Evolutionary conservation across 2,329 filamentous ascomycete genomes (phyloP).

Genomic region (Apiospora pterosperma): DNA sequence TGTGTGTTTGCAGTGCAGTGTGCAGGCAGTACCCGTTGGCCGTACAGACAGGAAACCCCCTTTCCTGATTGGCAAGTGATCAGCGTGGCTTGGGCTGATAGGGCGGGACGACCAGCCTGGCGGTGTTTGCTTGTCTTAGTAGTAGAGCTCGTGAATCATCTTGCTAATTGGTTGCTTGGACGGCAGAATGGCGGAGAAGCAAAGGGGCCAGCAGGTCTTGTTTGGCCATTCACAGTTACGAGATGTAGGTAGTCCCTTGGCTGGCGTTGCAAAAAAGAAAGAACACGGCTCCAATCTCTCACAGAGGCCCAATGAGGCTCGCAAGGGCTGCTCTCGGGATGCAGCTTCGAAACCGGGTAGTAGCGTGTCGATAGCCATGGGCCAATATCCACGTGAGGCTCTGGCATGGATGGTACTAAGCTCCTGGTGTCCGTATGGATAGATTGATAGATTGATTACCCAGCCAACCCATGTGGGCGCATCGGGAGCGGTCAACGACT

Average conservation of each 20-base stretch:
- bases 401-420: not conserved
- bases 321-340: not conserved
- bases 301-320: not conserved
- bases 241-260: not conserved
- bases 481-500: not conserved
- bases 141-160: not conserved
- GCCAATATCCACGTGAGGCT: not conserved
- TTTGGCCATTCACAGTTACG: not conserved
- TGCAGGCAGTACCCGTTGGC: too few relatives aligned
- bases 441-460: not conserved
- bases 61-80: not conserved
- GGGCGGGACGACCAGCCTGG: not conserved
- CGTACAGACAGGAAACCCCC: not conserved
- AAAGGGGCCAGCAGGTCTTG: not conserved
- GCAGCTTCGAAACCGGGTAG: not conserved
- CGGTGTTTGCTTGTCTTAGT: not conserved
- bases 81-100: not conserved
- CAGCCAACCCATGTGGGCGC: not conserved
- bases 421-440: not conserved
- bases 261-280: not conserved
- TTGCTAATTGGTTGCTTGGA: not conserved
- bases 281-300: not conserved
- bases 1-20: too few relatives aligned
- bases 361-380: not conserved
- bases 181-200: not conserved